These are phyloP conservation scores for Rhynchospora breviuscula DNA, from an alignment of 176 grass and related monocot species.

Conservation along the genomic window DNA sequence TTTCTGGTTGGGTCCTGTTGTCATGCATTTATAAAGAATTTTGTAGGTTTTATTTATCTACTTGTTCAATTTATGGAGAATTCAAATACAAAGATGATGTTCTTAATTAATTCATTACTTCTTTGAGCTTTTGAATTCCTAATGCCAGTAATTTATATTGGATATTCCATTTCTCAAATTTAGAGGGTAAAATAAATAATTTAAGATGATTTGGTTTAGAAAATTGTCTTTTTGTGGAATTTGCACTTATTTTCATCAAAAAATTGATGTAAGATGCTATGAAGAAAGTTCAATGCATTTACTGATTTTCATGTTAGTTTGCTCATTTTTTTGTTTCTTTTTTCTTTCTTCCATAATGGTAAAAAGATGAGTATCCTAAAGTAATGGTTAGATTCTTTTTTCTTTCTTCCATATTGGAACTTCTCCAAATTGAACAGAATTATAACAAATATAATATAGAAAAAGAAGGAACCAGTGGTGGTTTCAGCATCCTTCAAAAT, in stretches of 20 bases:
- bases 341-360: neutral
- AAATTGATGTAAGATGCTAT: neutral
- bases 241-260: neutral
- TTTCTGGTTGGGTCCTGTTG: neutral
- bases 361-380: neutral
- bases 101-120: neutral
- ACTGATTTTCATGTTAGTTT: neutral
- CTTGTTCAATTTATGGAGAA: neutral
- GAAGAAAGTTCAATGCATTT: neutral
- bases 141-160: neutral
- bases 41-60: neutral
- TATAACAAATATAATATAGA: neutral
- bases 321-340: neutral
- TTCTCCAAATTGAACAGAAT: neutral
- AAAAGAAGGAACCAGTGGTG: neutral
- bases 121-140: neutral
- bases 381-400: too few species aligned
- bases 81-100: neutral
- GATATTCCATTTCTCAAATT: neutral
- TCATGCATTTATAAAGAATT: neutral
- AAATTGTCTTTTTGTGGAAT: neutral
- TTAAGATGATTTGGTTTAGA: neutral
- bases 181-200: neutral
- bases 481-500: neutral
- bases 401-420: neutral